Evolutionary conservation across 768 basidiomycete genomes (phyloP).

Genomic region (Pisolithus marmoratus): DNA sequence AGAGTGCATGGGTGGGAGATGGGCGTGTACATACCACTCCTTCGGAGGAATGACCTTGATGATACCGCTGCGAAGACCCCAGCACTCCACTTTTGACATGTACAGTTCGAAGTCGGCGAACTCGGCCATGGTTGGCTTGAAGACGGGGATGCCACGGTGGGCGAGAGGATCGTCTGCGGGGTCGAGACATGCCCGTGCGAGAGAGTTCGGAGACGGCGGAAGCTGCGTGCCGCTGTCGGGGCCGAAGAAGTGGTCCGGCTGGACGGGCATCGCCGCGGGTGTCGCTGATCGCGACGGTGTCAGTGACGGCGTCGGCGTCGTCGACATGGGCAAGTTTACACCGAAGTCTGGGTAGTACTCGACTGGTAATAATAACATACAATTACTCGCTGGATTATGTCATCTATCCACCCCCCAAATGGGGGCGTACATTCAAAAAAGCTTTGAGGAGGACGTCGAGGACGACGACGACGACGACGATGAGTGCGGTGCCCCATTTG

Average conservation of each 20-base stretch:
- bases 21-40: slow-evolving; percentile 66
- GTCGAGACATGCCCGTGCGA: slow-evolving; percentile 60
- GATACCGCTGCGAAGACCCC: slow-evolving; percentile 89
- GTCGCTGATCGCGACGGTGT: slow-evolving; percentile 47
- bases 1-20: slow-evolving; percentile 4
- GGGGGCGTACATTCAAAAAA: background rate
- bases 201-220: slow-evolving; percentile 59
- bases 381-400: too few species aligned
- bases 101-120: slow-evolving; percentile 90
- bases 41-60: slow-evolving; percentile 94
- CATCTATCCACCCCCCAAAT: background rate
- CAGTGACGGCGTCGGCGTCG: slow-evolving; percentile 23
- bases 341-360: too few species aligned
- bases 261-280: slow-evolving; percentile 43
- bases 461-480: slow-evolving; percentile 1
- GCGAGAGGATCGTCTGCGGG: slow-evolving; percentile 80
- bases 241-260: slow-evolving; percentile 84
- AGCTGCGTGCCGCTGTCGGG: slow-evolving; percentile 35
- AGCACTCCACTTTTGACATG: slow-evolving; percentile 80
- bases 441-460: background rate
- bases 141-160: slow-evolving; percentile 91
- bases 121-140: slow-evolving; percentile 89
- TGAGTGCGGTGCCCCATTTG: slow-evolving; percentile 54
- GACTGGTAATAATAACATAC: too few species aligned
- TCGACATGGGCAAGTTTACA: background rate